These are phyloP conservation scores for Sporothrix schenckii DNA, from an alignment of 2,329 filamentous ascomycete species.

Conservation along the genomic window DNA sequence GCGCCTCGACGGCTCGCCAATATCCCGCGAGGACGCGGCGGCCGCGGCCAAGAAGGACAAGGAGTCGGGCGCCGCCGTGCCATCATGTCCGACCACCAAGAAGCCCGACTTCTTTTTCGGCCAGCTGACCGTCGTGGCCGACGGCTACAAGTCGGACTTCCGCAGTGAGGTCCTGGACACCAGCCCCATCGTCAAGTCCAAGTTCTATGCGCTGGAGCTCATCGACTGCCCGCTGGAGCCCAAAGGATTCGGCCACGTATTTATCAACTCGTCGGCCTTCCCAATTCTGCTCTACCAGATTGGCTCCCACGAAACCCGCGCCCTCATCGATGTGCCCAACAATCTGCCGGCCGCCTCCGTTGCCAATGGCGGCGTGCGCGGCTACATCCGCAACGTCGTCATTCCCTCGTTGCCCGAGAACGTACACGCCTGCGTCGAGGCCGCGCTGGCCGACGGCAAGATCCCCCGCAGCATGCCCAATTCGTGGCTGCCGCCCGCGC, in stretches of 20 bases:
- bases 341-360: conserved; percentile 72
- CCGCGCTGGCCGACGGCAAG: conserved; percentile 75
- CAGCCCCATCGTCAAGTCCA: conserved; percentile 72
- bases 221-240: conserved; percentile 81
- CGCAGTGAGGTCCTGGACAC: conserved; percentile 74
- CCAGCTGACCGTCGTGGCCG: conserved; percentile 82
- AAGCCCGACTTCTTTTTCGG: conserved; percentile 80
- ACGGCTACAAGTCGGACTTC: conserved; percentile 92
- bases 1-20: conserved; percentile 48
- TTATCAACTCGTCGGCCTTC: conserved; percentile 69
- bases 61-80: conserved; percentile 1
- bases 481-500: conserved; percentile 76
- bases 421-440: conserved; percentile 72
- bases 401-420: conserved; percentile 73
- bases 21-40: conserved; percentile 35
- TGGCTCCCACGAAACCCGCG: conserved; percentile 88
- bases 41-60: background rate
- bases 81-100: conserved; percentile 44
- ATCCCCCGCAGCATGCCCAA: conserved; percentile 90
- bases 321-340: conserved; percentile 83
- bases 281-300: conserved; percentile 96
- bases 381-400: conserved; percentile 75
- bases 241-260: conserved; percentile 79
- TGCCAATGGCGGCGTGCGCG: conserved; percentile 78
- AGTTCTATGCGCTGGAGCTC: conserved; percentile 92